Evolutionary conservation across 2,329 filamentous ascomycete genomes (phyloP).

Genomic region (Penicillium crustosum): DNA sequence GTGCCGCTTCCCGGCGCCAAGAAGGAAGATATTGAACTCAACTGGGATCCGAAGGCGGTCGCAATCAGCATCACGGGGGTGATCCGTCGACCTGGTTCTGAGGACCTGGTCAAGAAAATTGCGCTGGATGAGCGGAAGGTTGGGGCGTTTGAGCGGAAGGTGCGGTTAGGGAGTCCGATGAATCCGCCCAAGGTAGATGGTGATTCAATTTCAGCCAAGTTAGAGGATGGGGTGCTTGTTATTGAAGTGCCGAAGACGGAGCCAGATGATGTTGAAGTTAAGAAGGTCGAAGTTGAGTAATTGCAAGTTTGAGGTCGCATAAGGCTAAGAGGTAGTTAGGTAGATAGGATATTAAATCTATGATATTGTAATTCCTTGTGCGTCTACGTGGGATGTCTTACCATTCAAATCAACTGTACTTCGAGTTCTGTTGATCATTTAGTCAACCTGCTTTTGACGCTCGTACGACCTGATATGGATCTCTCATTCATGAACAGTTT

Average conservation of each 20-base stretch:
- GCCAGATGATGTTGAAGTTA: not conserved
- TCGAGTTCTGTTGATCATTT: too few relatives aligned
- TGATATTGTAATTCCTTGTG: not conserved
- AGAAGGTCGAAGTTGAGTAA: not conserved
- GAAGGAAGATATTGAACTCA: not conserved
- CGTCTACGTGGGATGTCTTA: too few relatives aligned
- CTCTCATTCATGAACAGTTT: too few relatives aligned
- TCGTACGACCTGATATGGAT: too few relatives aligned
- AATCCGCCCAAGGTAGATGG: not conserved
- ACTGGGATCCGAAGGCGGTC: not conserved
- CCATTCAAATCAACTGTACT: too few relatives aligned
- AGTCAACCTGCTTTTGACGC: too few relatives aligned
- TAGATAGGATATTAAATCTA: not conserved
- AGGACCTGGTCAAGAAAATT: not conserved
- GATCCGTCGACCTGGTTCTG: not conserved
- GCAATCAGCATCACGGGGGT: not conserved
- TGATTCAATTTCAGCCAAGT: not conserved
- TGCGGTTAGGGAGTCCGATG: not conserved
- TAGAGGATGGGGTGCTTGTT: not conserved
- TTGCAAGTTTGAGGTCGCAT: not conserved
- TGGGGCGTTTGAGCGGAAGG: not conserved
- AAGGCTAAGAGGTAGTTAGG: not conserved
- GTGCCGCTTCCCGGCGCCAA: not conserved
- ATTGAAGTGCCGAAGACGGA: not conserved
- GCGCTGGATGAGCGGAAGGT: not conserved